A percentile compares a stretch with the other conserved stretches of the same genome.
Evolutionary conservation across 2,329 filamentous ascomycete species (phyloP).

Genomic region (Fusarium gaditjirri): DNA sequence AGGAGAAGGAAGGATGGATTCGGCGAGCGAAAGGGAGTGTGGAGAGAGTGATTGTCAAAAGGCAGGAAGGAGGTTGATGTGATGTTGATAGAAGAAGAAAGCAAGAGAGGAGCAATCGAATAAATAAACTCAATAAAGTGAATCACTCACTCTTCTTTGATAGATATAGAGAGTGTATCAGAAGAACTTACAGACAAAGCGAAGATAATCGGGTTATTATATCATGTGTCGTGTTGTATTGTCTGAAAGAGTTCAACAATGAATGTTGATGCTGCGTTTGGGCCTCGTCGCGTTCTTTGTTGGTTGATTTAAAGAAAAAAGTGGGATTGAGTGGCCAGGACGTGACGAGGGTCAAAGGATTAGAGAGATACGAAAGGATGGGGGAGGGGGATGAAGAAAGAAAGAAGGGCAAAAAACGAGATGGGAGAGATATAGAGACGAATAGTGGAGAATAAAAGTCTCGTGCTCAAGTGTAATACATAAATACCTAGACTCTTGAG

Average conservation of each 20-base stretch:
- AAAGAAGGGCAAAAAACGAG: slow-evolving; percentile 9
- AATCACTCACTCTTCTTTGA: slow-evolving; percentile 14
- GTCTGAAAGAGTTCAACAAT: slow-evolving; percentile 11
- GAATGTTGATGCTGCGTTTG: slow-evolving; percentile 1
- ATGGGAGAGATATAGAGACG: slow-evolving; percentile 15
- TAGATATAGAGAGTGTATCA: slow-evolving; percentile 3
- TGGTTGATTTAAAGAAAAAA: slow-evolving; percentile 34
- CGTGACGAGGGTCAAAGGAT: slow-evolving; percentile 20
- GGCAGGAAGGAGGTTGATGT: neutral
- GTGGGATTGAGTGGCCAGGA: slow-evolving; percentile 32
- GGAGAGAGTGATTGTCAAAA: slow-evolving; percentile 1
- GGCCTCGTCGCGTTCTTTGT: slow-evolving; percentile 26
- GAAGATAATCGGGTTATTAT: slow-evolving; percentile 1
- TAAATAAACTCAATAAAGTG: neutral
- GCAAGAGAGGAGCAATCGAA: neutral
- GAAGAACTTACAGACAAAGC: slow-evolving; percentile 3
- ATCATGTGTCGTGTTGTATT: neutral
- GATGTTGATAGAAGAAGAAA: slow-evolving; percentile 1
- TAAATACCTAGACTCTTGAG: neutral
- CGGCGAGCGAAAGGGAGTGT: slow-evolving; percentile 7
- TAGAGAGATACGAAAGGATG: slow-evolving; percentile 17
- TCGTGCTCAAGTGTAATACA: slow-evolving; percentile 38
- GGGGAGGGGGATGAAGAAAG: neutral
- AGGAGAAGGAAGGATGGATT: slow-evolving; percentile 30
- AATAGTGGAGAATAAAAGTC: slow-evolving; percentile 32